Evolutionary conservation across 345 rosid species (phyloP), one percentile per base, ranked within the genome.

Genomic region (Citrus maxima): DNA sequence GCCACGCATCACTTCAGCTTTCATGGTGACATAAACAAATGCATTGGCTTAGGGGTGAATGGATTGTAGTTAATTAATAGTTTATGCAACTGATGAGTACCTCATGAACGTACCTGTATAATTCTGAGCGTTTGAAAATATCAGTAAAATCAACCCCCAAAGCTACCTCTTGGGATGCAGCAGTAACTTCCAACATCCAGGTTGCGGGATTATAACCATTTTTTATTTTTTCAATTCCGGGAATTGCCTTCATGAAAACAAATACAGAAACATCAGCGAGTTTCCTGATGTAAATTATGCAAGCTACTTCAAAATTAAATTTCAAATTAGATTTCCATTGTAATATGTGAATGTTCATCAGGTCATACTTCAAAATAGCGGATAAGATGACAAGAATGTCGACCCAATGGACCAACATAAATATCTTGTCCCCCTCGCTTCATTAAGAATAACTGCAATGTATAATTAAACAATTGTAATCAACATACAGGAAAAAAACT

Each of bases 131-230:
- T 62, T 78, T 90, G 90, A 89, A 88, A 30, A 86, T 34, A 75
- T 83, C 84, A 32, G 92, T 77, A 79, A 93, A 93, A 84, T 93
- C 91, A 5, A 92, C 82, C 34, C 88, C 90, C 79, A 88, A 55
- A 73, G 91, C 83, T 10, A 83, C 40, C 82, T 93, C 98, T 78
- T 93, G 97, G 2, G 91, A 85, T 10, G 86, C 21, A 66, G 76
- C 58, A 24, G 92, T 88, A 51, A 88, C 94, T 84, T 94, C 97
- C 55, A 94, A 79, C 94, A 94, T 92, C 98, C 98, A 92, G 21
- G 95, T 91, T 73, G 97, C 98, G 27, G 98, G 98, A 73, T 94
- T 94, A 74, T 90, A 89, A 2, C 95, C 95, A 54, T 91, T 92
- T 79, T 82, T 86, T 80, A 92, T 91, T 82, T 89, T 89, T 35